Conservation (phyloP, 163 green algal species). For the Scenedesmus sp. region DNA sequence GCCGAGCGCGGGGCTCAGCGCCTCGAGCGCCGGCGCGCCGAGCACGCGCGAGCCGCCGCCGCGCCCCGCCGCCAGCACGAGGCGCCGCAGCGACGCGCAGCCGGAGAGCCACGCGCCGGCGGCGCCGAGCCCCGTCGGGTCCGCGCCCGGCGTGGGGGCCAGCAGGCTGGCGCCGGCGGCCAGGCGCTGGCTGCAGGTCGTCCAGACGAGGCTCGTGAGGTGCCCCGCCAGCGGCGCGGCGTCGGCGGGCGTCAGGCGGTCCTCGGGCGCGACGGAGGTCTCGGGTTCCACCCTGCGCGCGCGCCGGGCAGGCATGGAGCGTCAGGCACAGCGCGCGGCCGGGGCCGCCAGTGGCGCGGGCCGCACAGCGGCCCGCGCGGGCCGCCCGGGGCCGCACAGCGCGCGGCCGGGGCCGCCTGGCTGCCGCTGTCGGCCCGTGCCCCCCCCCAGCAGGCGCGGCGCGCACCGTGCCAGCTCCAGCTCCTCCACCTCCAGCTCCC, state of each 20-base stretch:
- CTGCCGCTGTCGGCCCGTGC: too few relatives aligned
- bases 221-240: constrained; percentile 2
- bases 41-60: background rate
- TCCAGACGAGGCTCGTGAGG: constrained; percentile 8
- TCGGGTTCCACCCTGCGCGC: background rate
- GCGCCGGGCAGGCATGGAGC: background rate
- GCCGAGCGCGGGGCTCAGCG: background rate
- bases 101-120: constrained; percentile 7
- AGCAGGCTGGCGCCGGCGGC: constrained; percentile 14
- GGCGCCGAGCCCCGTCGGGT: background rate
- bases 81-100: background rate
- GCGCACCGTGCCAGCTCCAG: constrained; percentile 17
- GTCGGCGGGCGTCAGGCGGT: background rate
- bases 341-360: too few relatives aligned
- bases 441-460: too few relatives aligned
- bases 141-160: background rate
- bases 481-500: constrained; percentile 34
- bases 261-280: constrained; percentile 6
- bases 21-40: constrained; percentile 6
- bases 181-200: constrained; percentile 25
- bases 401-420: too few relatives aligned
- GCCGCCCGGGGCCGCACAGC: too few relatives aligned
- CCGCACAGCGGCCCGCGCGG: too few relatives aligned
- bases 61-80: background rate
- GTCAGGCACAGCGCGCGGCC: too few relatives aligned